Percentiles rank a stretch among this genome's conserved stretches.
phyloP scores from a whole-genome alignment of 2,329 filamentous ascomycete species.

The Lasiodiplodia gonubiensis region DNA sequence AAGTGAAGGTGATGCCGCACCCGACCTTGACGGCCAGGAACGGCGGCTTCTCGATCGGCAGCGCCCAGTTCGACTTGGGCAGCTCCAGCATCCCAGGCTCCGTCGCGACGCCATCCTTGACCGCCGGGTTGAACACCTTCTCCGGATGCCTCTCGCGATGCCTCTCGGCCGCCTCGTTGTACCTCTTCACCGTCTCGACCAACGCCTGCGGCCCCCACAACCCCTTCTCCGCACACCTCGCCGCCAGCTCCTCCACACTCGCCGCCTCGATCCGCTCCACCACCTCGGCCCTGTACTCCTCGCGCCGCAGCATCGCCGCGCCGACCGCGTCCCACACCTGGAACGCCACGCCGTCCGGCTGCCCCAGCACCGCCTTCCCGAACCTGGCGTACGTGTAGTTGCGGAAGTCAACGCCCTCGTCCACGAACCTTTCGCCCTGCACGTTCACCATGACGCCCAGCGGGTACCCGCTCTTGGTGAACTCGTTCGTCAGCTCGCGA shows the following conservation, averaged over 20 bases:
- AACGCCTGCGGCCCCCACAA: conserved; percentile 56
- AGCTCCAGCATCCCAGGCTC: conserved; percentile 58
- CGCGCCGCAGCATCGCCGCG: conserved; percentile 60
- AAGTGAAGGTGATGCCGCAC: conserved; percentile 72
- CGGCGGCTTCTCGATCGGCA: conserved; percentile 61
- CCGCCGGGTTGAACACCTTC: conserved; percentile 62
- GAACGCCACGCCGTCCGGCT: conserved; percentile 65
- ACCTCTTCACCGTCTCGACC: conserved; percentile 59
- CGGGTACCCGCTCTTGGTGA: conserved; percentile 72
- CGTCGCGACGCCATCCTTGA: conserved; percentile 67
- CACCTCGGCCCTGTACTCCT: conserved; percentile 67
- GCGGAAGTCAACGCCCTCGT: conserved; percentile 68
- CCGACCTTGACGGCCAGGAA: conserved; percentile 69
- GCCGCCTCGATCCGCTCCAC: conserved; percentile 59
- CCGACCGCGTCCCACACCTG: conserved; percentile 67
- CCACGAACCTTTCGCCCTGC: conserved; percentile 66
- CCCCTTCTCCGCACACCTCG: conserved; percentile 55
- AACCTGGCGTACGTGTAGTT: conserved; percentile 74
- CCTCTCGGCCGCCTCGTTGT: conserved; percentile 62
- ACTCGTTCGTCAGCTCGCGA: conserved; percentile 66
- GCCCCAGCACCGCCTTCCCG: conserved; percentile 64
- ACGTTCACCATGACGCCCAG: conserved; percentile 69
- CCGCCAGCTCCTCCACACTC: conserved; percentile 62
- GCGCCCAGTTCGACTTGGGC: conserved; percentile 70
- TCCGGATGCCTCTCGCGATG: conserved; percentile 54